Percentiles rank a stretch among this genome's conserved stretches.
Evolutionary conservation across 768 basidiomycete genomes (phyloP).

Genomic region (Rhodocollybia butyracea): DNA sequence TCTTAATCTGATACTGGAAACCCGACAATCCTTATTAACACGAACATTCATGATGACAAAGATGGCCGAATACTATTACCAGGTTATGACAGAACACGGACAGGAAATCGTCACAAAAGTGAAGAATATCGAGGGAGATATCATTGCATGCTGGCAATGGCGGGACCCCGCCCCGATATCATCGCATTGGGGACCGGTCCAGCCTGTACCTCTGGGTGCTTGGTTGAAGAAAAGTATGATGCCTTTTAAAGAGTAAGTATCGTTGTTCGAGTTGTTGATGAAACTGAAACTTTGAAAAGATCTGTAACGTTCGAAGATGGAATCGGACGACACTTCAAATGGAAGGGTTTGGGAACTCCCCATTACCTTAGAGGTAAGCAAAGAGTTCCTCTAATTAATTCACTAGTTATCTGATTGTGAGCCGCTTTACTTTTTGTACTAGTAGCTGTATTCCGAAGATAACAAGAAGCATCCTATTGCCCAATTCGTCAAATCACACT

Average conservation of each 20-base stretch:
- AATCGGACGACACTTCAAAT: constrained; percentile 32
- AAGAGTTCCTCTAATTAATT: not conserved
- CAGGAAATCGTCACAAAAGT: constrained; percentile 30
- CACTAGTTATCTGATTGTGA: constrained; percentile 2
- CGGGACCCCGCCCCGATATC: constrained; percentile 32
- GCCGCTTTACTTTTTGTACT: not conserved
- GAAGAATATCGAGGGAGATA: constrained; percentile 25
- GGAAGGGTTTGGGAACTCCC: constrained; percentile 39
- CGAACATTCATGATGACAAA: constrained; percentile 28
- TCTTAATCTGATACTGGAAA: constrained; percentile 28
- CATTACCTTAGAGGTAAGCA: constrained; percentile 28
- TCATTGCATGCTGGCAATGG: constrained; percentile 37
- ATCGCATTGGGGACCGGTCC: constrained; percentile 31
- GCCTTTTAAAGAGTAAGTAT: constrained; percentile 37
- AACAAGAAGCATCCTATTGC: constrained; percentile 34
- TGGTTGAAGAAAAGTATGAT: constrained; percentile 39
- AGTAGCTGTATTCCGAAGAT: constrained; percentile 31
- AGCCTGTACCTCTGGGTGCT: constrained; percentile 27
- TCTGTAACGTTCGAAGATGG: constrained; percentile 34
- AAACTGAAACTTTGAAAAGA: constrained; percentile 17
- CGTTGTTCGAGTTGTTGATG: not conserved
- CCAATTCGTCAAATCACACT: constrained; percentile 28
- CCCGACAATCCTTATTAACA: constrained; percentile 43
- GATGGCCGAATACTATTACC: constrained; percentile 32
- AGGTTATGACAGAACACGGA: constrained; percentile 30